These are phyloP conservation scores for Cochlearia excelsa DNA, from an alignment of 345 rosid species.

Conservation along the genomic window DNA sequence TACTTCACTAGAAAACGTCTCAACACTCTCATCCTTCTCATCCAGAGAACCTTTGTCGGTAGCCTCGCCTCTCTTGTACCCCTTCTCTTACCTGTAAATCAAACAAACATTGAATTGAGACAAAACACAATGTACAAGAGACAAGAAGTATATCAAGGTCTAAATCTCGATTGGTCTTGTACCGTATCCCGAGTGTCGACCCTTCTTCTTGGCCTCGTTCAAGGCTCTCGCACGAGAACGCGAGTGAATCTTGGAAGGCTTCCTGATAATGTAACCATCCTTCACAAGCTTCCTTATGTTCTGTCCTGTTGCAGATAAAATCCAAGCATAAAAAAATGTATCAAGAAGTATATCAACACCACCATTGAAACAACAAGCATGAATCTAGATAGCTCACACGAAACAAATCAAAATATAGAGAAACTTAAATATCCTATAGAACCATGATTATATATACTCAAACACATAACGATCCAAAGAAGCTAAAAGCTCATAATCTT, in stretches of 20 bases:
- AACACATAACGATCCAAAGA: neutral
- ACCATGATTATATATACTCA: neutral
- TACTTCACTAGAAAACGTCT: constrained; percentile 60
- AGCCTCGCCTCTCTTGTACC: constrained; percentile 82
- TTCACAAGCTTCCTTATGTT: constrained; percentile 74
- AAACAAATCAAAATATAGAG: too few relatives aligned
- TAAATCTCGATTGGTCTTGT: constrained; percentile 6
- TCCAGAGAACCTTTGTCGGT: constrained; percentile 73
- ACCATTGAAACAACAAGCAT: neutral
- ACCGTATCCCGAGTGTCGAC: constrained; percentile 82
- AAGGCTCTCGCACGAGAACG: constrained; percentile 69
- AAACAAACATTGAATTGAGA: neutral
- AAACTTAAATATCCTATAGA: neutral
- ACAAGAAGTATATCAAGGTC: neutral
- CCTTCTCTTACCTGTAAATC: constrained; percentile 59
- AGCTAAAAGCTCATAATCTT: neutral
- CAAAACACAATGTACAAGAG: neutral
- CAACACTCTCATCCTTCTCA: constrained; percentile 70
- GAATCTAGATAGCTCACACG: neutral
- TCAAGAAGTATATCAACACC: neutral
- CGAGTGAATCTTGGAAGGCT: constrained; percentile 77
- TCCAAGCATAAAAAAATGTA: neutral
- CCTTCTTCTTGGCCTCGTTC: constrained; percentile 77
- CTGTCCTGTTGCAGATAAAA: constrained; percentile 45
- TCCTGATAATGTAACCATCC: constrained; percentile 72